Evolutionary conservation across 371 early-diverging fungal genomes (phyloP).

Genomic region (Enterocytospora artemiae): DNA sequence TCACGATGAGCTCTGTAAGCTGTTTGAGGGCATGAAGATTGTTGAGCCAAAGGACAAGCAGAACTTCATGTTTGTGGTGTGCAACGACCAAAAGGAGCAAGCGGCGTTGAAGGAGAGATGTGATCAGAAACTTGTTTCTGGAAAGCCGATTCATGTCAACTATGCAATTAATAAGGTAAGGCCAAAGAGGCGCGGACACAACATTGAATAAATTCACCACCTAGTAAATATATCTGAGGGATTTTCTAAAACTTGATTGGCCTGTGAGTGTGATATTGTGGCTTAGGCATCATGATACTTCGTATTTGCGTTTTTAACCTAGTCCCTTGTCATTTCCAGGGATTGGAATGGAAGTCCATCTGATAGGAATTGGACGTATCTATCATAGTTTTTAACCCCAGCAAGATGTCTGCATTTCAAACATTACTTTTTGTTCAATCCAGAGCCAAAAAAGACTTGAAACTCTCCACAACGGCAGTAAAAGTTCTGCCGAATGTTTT

Average conservation of each 20-base stretch:
- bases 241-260: too few relatives aligned
- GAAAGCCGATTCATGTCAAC: constrained; percentile 2
- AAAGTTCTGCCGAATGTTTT: neutral
- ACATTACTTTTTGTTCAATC: neutral
- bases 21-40: constrained; percentile 4
- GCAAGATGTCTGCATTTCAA: neutral
- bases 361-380: neutral
- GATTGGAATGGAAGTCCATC: neutral
- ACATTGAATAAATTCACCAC: too few relatives aligned
- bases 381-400: neutral
- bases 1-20: neutral
- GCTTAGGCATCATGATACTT: too few relatives aligned
- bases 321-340: too few relatives aligned
- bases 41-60: constrained; percentile 8
- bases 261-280: too few relatives aligned
- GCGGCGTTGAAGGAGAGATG: neutral
- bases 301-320: too few relatives aligned
- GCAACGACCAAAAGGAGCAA: constrained; percentile 14
- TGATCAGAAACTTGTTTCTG: neutral
- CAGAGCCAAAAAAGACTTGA: constrained; percentile 1
- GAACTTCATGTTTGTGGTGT: constrained; percentile 13
- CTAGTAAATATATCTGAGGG: too few relatives aligned
- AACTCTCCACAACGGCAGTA: neutral
- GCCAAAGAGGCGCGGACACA: neutral
- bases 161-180: constrained; percentile 17